Evolutionary conservation across 495 filamentous ascomycete species (phyloP).

Genomic region (Lepraria neglecta): DNA sequence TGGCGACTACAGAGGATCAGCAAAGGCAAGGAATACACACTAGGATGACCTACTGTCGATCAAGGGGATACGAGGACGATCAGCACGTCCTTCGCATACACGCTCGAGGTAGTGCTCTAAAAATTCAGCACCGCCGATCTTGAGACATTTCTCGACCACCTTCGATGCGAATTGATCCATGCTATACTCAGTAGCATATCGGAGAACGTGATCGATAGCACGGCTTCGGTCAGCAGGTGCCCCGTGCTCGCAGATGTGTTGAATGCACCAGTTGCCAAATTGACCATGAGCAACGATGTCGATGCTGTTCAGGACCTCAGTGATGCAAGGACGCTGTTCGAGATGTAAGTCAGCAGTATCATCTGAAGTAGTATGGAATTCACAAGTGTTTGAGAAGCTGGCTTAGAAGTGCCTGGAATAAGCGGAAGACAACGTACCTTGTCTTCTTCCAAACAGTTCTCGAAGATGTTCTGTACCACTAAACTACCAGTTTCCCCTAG

Average conservation of each 20-base stretch:
- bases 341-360: slow-evolving; percentile 34
- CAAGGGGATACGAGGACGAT: slow-evolving; percentile 90
- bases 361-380: not conserved
- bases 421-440: slow-evolving; percentile 56
- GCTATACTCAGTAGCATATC: slow-evolving; percentile 89
- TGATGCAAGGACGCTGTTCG: slow-evolving; percentile 81
- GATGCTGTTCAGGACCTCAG: slow-evolving; percentile 88
- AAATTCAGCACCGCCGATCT: slow-evolving; percentile 90
- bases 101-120: slow-evolving; percentile 86
- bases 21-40: not conserved
- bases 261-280: slow-evolving; percentile 99
- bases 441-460: slow-evolving; percentile 97
- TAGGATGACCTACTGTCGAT: slow-evolving; percentile 69
- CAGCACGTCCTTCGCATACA: slow-evolving; percentile 82
- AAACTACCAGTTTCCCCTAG: slow-evolving; percentile 94
- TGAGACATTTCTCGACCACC: slow-evolving; percentile 97
- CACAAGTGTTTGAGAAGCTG: not conserved
- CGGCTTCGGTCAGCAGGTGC: slow-evolving; percentile 83
- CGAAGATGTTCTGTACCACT: slow-evolving; percentile 98
- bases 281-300: slow-evolving; percentile 96
- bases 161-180: slow-evolving; percentile 99
- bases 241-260: slow-evolving; percentile 98
- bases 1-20: slow-evolving; percentile 59
- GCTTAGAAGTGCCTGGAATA: not conserved
- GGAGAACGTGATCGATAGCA: slow-evolving; percentile 90